Percentiles rank a stretch among this genome's conserved stretches.
Conservation (phyloP, 1,284 basidiomycete genomes). For the Coniophora puteana region DNA sequence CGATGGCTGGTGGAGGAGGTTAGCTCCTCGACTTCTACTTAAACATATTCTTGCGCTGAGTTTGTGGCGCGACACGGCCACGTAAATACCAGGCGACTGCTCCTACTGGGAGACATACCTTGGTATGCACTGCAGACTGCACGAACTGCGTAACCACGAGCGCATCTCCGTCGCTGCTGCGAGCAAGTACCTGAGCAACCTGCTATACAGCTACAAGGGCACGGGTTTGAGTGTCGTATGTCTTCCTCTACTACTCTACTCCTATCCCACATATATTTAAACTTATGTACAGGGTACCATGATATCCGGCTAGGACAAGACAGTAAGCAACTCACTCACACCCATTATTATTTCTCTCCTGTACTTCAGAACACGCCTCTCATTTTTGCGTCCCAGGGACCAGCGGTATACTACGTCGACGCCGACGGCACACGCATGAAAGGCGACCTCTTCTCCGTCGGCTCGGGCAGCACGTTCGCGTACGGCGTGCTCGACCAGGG, state of each 20-base stretch:
- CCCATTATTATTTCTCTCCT: no score
- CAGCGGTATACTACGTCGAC: conserved; percentile 94
- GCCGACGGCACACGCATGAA: conserved; percentile 91
- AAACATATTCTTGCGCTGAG: neutral
- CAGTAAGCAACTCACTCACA: no score
- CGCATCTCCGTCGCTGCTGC: conserved; percentile 97
- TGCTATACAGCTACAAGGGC: conserved; percentile 95
- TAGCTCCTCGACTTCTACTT: conserved; percentile 22
- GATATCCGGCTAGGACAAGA: conserved; percentile 99
- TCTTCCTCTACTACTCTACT: conserved; percentile 17
- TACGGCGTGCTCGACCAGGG: conserved; percentile 96
- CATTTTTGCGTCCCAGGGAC: conserved; percentile 49
- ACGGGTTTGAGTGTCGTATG: conserved; percentile 93
- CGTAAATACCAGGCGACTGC: conserved; percentile 80
- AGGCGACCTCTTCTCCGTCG: conserved; percentile 94
- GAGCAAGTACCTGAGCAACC: conserved; percentile 92
- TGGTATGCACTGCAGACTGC: conserved; percentile 91
- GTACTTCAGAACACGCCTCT: no score
- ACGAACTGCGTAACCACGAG: conserved; percentile 93
- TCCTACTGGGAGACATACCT: conserved; percentile 97
- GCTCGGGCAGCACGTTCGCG: conserved; percentile 93
- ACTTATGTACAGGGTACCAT: conserved; percentile 74
- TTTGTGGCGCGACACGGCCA: no score
- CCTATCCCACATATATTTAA: neutral
- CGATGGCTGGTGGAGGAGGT: conserved; percentile 97